A percentile compares a stretch with the other conserved stretches of the same genome.
Evolutionary conservation across 1,284 basidiomycete species (phyloP).

Genomic region (Fomes fomentarius): DNA sequence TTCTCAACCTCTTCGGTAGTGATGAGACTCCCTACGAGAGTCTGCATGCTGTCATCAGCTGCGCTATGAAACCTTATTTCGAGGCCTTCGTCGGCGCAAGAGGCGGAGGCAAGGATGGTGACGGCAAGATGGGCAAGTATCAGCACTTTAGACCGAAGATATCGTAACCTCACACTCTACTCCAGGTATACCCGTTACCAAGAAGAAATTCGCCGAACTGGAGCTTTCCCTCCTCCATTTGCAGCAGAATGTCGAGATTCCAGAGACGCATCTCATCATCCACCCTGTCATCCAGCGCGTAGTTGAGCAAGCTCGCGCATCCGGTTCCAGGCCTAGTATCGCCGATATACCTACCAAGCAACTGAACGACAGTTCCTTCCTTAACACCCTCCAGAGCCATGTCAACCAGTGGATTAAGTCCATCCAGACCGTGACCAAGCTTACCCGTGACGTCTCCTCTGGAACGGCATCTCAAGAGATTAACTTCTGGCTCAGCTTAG

Average conservation of each 20-base stretch:
- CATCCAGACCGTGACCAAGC: constrained; percentile 95
- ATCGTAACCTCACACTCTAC: no score
- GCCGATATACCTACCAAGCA: constrained; percentile 76
- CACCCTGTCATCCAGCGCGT: constrained; percentile 90
- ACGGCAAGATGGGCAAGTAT: constrained; percentile 81
- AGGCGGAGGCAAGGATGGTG: constrained; percentile 78
- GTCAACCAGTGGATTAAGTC: constrained; percentile 99
- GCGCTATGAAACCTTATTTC: constrained; percentile 97
- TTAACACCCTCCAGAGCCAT: constrained; percentile 92
- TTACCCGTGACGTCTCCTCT: constrained; percentile 90
- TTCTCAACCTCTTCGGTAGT: constrained; percentile 91
- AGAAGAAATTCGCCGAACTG: constrained; percentile 98
- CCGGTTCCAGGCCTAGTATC: constrained; percentile 68
- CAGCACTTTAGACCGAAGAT: no score
- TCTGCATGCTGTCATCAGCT: constrained; percentile 94
- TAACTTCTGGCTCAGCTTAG: constrained; percentile 98
- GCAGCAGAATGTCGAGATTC: constrained; percentile 99
- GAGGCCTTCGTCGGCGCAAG: constrained; percentile 90
- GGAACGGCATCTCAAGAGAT: constrained; percentile 98
- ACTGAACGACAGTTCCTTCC: constrained; percentile 88
- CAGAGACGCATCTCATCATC: constrained; percentile 91
- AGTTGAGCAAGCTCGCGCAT: constrained; percentile 76
- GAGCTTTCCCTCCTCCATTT: constrained; percentile 95
- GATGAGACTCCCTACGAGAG: constrained; percentile 95
- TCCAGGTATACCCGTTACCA: constrained; percentile 93